phyloP scores from a whole-genome alignment of 2,329 filamentous ascomycete genomes.

The Ophiostoma montium region DNA sequence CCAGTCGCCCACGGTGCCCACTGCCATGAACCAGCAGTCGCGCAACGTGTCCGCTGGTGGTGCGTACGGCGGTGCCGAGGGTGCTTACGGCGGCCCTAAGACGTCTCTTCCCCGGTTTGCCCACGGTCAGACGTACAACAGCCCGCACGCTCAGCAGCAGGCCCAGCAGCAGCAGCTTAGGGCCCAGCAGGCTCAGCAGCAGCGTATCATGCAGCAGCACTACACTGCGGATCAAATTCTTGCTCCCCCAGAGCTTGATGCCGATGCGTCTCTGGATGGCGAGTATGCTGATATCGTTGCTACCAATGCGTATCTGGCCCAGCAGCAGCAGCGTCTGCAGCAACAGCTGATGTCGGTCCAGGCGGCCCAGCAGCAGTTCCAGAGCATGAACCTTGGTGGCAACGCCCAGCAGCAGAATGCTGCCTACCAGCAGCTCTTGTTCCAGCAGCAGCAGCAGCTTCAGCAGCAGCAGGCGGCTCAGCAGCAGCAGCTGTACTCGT shows the following conservation, averaged over 20 bases:
- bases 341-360: conserved; percentile 82
- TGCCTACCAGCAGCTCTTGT: conserved; percentile 43
- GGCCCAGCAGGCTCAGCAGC: neutral
- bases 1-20: conserved; percentile 25
- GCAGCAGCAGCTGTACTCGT: conserved; percentile 50
- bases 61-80: conserved; percentile 30
- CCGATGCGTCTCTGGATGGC: conserved; percentile 57
- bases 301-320: conserved; percentile 81
- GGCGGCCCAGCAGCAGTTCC: conserved; percentile 68
- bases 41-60: conserved; percentile 28
- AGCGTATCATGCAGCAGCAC: conserved; percentile 21
- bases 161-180: conserved; percentile 17
- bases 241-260: conserved; percentile 65
- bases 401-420: conserved; percentile 34
- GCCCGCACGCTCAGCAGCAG: conserved; percentile 18
- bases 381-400: conserved; percentile 53
- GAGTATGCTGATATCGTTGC: conserved; percentile 79
- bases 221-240: conserved; percentile 82
- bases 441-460: conserved; percentile 48
- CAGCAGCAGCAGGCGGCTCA: conserved; percentile 44
- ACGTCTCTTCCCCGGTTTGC: conserved; percentile 36
- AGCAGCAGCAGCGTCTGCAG: conserved; percentile 89
- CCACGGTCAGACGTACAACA: conserved; percentile 16
- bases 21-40: conserved; percentile 24
- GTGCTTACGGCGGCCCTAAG: conserved; percentile 37